Evolutionary conservation across 495 filamentous ascomycete species (phyloP), one percentile per base, ranked within the genome.

Genomic region (Aspergillus conjunctus): DNA sequence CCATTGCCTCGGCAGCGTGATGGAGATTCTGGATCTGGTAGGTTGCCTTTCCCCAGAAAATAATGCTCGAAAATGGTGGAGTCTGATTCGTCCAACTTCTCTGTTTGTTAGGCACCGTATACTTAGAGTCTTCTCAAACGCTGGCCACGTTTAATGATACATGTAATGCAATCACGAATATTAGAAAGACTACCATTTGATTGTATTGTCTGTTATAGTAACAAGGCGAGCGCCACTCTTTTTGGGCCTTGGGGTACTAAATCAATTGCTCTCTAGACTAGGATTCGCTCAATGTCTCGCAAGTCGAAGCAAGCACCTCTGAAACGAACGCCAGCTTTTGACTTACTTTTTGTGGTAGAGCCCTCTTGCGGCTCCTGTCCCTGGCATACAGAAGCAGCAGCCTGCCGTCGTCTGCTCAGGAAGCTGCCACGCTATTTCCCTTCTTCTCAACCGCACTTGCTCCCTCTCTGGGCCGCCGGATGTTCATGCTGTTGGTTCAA

Each of bases 1-100:
- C 63, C 18, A 55, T 59, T 33, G 21, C 48, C 14, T 61, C 55
- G n/a, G 45, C 31, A 32, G 63, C 63, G 20, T 65, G 18, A 57
- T 33, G 26, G 8, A 31, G n/a, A 33, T 21, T 15, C 30, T 51
- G 32, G n/a, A 20, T 32, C 14, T 48, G 41, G 26, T 53, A 48
- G 30, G 54, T 26, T 26, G 22, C 26, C 20, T 41, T 17, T 37
- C 45, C 34, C 18, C 14, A 17, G 34, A 15, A 58, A 39, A 20
- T 30, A 30, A 17, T 30, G 26, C 14, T 58, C 21, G 49, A 30
- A 21, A 37, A 58, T 7, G 44, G 21, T 43, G 48, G 11, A 39
- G 51, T 56, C 32, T 50, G 44, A 63, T 63, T 62, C 50, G 53
- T 53, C 41, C 55, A 56, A 26, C 26, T 48, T 49, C 46, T 54